Base-by-base conservation (phyloP, 1,284 basidiomycete genomes). In the Tilletiopsis washingtonensis region DNA sequence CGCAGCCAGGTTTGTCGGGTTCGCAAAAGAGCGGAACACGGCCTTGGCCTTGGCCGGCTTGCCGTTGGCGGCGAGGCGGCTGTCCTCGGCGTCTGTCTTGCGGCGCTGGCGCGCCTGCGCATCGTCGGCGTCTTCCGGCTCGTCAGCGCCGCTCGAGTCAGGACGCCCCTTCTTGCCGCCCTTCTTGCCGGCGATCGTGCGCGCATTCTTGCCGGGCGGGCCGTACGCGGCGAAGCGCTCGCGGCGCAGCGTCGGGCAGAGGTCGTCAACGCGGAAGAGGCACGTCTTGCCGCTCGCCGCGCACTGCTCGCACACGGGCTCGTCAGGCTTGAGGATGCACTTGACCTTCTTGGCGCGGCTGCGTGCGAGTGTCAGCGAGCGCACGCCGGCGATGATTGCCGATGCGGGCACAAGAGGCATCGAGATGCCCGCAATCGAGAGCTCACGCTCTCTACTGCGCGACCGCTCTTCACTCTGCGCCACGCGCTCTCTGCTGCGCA, bases 251-350 rank as follows among this genome's bases (percentile, higher is more conserved):
- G 62, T 57, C 1, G 66, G 64, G 9, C 54, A 52, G 6, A 69
- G 60, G 34, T 69, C 66, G 36, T 69, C 66, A 45, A 69, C 52
- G 34, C 64, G 54, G 43, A 69, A 69, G 34, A 67, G 56, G 45
- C 66, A 69, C 41, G 62, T 40, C 46, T 65, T 67, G 43, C 64
- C 66, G 3, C 55, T 54, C 1, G 59, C 49, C 6, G 62, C 51
- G 40, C 66, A 69, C 40, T 59, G 60, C 46, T 67, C 61, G 41
- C 66, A 69, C 41, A 65, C 54, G 17, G 62, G 62, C 3, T 57
- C 54, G 32, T 64, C 62, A 1, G 62, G 59, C 11, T 56, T 53
- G 19, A 69, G 60, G 34, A 59, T 51, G 41, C 66, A 69, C 26
- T 60, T 61, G 26, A 67, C 61, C 51, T 69, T 69, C 38, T 69